phyloP scores from a whole-genome alignment of 306 rosid genomes.

The Malus sylvestris region DNA sequence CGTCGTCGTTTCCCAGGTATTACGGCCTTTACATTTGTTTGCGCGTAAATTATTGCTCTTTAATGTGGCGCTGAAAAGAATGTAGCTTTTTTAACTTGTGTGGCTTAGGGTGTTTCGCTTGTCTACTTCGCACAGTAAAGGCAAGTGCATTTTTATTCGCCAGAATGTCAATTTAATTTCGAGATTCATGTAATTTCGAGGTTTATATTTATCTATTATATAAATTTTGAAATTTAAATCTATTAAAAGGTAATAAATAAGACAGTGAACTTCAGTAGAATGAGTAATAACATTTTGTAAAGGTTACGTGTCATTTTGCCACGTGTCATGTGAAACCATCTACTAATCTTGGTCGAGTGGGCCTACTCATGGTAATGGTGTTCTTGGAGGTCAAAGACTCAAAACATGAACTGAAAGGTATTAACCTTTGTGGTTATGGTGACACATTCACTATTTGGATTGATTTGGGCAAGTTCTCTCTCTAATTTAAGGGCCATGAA shows the following conservation, averaged over 20 bases:
- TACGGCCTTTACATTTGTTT: background rate
- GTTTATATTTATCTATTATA: no score
- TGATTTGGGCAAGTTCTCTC: background rate
- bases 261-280: no score
- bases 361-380: background rate
- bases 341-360: background rate
- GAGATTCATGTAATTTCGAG: no score
- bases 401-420: background rate
- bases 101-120: background rate
- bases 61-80: background rate
- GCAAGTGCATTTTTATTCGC: no score
- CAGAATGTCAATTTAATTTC: no score
- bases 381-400: background rate
- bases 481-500: no score
- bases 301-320: background rate
- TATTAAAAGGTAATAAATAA: rapidly evolving
- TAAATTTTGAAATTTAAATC: no score
- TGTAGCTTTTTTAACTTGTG: background rate
- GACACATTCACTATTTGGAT: background rate
- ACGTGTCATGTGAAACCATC: background rate
- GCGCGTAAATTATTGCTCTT: background rate
- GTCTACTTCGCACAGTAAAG: background rate
- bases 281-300: no score
- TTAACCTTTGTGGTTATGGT: background rate
- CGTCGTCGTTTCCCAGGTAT: constrained; percentile 91